Evolutionary conservation across 495 filamentous ascomycete species (phyloP).

Genomic region (Penicillium atrosanguineum): DNA sequence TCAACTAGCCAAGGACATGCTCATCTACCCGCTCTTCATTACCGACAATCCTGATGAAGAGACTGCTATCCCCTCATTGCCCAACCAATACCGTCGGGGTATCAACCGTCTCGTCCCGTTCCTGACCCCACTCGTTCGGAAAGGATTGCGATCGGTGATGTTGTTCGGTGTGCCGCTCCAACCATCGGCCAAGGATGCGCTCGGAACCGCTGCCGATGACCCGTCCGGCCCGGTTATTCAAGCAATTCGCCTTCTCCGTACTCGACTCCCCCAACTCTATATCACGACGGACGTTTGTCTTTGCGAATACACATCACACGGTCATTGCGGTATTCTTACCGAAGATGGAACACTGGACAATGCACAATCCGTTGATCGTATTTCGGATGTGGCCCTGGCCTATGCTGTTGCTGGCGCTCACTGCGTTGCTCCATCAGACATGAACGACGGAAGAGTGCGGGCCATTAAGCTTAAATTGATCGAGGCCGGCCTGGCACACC

Average conservation of each 20-base stretch:
- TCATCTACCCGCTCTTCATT: constrained; percentile 96
- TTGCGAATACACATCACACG: constrained; percentile 98
- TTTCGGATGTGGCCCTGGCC: constrained; percentile 87
- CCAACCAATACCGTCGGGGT: constrained; percentile 82
- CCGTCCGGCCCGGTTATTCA: constrained; percentile 88
- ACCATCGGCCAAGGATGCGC: constrained; percentile 77
- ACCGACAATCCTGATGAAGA: constrained; percentile 93
- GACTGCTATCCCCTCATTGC: constrained; percentile 82
- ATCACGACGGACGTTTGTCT: constrained; percentile 91
- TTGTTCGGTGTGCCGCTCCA: constrained; percentile 90
- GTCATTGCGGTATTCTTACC: constrained; percentile 91
- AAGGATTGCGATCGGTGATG: constrained; percentile 88
- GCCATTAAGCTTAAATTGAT: constrained; percentile 97
- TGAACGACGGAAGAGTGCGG: constrained; percentile 96
- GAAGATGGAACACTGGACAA: constrained; percentile 94
- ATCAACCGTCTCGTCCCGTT: constrained; percentile 83
- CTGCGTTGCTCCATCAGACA: constrained; percentile 94
- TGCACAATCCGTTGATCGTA: constrained; percentile 82
- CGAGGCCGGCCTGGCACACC: constrained; percentile 84
- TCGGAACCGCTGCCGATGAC: constrained; percentile 92
- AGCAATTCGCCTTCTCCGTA: constrained; percentile 75
- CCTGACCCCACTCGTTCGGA: constrained; percentile 78
- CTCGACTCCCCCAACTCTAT: constrained; percentile 82
- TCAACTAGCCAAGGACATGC: constrained; percentile 64
- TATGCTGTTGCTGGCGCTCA: constrained; percentile 93